Evolutionary conservation across 352 stramenopile species (phyloP).

Genomic region (Globisporangium okanoganense): DNA sequence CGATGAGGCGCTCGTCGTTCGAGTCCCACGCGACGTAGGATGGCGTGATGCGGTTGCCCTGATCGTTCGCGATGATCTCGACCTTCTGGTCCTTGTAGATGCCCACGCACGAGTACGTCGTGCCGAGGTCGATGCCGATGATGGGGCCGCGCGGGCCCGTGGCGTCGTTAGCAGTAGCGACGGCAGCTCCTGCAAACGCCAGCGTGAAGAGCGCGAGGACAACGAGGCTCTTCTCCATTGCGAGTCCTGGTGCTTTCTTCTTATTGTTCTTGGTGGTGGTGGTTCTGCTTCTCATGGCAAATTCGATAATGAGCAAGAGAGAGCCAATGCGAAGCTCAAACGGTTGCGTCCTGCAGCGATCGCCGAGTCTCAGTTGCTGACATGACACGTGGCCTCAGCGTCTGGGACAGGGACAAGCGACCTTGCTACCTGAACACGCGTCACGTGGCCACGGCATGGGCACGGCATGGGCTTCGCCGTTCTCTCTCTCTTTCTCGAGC

Average conservation of each 20-base stretch:
- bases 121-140: slow-evolving; percentile 89
- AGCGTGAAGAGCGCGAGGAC: slow-evolving; percentile 46
- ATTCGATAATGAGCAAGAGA: slow-evolving; percentile 1
- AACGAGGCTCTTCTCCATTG: neutral
- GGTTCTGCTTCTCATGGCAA: neutral
- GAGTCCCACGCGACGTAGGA: slow-evolving; percentile 98
- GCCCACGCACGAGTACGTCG: slow-evolving; percentile 93
- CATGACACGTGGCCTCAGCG: neutral
- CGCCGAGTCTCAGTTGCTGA: neutral
- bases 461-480: neutral
- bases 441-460: too few relatives aligned
- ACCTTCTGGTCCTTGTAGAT: slow-evolving; percentile 94
- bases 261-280: neutral
- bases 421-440: neutral
- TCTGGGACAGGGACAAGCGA: neutral
- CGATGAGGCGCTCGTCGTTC: slow-evolving; percentile 96
- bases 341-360: neutral
- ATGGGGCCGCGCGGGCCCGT: slow-evolving; percentile 63
- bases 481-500: neutral
- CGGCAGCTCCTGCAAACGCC: slow-evolving; percentile 22
- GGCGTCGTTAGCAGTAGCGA: slow-evolving; percentile 35
- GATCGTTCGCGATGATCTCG: slow-evolving; percentile 97
- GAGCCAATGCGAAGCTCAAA: neutral
- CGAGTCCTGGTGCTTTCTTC: neutral
- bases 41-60: slow-evolving; percentile 98